Conservation (phyloP, 805 yeast genomes). For the Cyberlindnera subsufficiens region DNA sequence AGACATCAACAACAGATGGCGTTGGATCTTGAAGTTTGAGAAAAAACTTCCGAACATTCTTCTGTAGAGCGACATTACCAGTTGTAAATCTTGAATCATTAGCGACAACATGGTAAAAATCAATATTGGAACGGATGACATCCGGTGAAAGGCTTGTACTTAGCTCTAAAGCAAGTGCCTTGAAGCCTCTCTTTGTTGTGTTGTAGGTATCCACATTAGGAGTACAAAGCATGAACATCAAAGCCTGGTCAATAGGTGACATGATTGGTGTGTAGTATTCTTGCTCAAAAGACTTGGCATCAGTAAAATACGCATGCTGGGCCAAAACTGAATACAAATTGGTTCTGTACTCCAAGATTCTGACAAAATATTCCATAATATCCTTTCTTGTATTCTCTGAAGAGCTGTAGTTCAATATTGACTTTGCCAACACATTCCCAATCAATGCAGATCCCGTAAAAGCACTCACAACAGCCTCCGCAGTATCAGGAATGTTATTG, state of each 20-base stretch:
- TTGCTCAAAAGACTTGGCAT: conserved; percentile 22
- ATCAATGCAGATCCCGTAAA: conserved; percentile 34
- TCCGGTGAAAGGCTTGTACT: conserved; percentile 4
- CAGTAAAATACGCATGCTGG: conserved; percentile 18
- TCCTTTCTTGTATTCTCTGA: conserved; percentile 27
- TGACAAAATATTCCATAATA: conserved; percentile 32
- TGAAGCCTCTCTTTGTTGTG: conserved; percentile 37
- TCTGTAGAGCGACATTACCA: conserved; percentile 71
- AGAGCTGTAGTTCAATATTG: conserved; percentile 25
- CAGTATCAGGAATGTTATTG: conserved; percentile 26
- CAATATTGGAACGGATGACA: conserved; percentile 23
- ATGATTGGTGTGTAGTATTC: conserved; percentile 28
- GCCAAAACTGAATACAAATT: conserved; percentile 24
- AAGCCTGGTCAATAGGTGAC: conserved; percentile 42
- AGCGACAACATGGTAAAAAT: conserved; percentile 38
- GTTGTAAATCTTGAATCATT: conserved; percentile 54
- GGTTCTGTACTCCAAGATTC: conserved; percentile 32
- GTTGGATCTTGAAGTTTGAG: conserved; percentile 24
- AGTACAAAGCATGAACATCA: conserved; percentile 45
- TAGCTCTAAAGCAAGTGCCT: conserved; percentile 21
- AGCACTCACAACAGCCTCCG: conserved; percentile 27
- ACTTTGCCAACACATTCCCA: conserved; percentile 31
- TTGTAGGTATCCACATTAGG: conserved; percentile 45
- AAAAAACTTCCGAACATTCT: conserved; percentile 44
- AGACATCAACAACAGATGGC: conserved; percentile 32